phyloP scores from a whole-genome alignment of 2,329 filamentous ascomycete species.

The Aspergillus costaricaensis region DNA sequence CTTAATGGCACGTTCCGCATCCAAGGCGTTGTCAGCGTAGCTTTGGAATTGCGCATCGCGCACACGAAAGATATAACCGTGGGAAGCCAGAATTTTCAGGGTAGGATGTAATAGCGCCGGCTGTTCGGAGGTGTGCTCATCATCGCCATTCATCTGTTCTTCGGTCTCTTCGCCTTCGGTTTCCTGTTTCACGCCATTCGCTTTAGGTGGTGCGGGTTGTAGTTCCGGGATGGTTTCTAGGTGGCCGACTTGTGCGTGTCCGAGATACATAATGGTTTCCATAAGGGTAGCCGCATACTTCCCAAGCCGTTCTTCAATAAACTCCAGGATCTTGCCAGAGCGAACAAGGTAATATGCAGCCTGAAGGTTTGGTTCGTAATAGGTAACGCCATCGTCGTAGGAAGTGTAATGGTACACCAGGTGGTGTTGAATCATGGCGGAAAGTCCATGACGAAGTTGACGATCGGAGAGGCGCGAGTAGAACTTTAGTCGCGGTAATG shows the following conservation, averaged over 20 bases:
- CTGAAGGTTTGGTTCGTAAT: conserved; percentile 81
- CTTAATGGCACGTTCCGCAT: conserved; percentile 38
- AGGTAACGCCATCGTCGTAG: conserved; percentile 62
- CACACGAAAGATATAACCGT: conserved; percentile 44
- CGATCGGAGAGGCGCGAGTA: conserved; percentile 72
- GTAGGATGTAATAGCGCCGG: conserved; percentile 38
- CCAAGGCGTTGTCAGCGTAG: conserved; percentile 41
- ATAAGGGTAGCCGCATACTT: conserved; percentile 72
- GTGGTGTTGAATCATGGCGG: conserved; percentile 84
- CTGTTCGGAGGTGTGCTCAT: conserved; percentile 23
- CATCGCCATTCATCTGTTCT: conserved; percentile 20
- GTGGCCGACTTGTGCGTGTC: conserved; percentile 64
- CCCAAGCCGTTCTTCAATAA: conserved; percentile 74
- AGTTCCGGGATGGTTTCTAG: conserved; percentile 45
- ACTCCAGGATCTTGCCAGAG: conserved; percentile 75
- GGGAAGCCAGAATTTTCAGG: conserved; percentile 42
- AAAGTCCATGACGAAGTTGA: conserved; percentile 78
- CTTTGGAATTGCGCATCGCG: conserved; percentile 46
- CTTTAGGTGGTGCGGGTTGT: conserved; percentile 21
- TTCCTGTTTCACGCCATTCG: conserved; percentile 28
- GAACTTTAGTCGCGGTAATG: conserved; percentile 67
- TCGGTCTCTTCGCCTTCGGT: conserved; percentile 24
- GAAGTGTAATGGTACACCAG: conserved; percentile 74
- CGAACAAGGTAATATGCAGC: conserved; percentile 81
- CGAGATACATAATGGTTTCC: conserved; percentile 72